phyloP scores from a whole-genome alignment of 108 stramenopile species.

The Aurantiochytrium sp. region DNA sequence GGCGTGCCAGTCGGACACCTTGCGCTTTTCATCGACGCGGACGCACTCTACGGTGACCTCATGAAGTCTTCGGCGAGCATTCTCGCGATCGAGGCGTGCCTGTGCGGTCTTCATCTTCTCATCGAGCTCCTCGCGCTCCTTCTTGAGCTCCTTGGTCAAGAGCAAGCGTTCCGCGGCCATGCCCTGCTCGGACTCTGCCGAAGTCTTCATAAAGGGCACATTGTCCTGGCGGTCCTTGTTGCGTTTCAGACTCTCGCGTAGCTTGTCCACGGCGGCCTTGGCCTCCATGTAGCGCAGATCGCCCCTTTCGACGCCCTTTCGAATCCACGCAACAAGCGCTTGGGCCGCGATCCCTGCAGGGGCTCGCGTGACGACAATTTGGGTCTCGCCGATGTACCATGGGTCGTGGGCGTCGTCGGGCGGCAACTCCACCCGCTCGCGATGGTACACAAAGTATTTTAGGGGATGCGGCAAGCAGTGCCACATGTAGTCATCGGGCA shows the following conservation, averaged over 20 bases:
- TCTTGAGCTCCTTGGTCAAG: background rate
- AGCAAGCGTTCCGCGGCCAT: background rate
- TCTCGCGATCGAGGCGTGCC: background rate
- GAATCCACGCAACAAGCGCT: background rate
- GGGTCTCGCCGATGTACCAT: constrained; percentile 8
- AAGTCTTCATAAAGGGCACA: constrained; percentile 14
- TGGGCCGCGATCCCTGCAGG: background rate
- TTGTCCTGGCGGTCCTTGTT: background rate
- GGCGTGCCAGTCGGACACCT: background rate
- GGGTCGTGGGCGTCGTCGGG: constrained; percentile 22
- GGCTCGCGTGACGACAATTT: background rate
- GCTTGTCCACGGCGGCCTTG: background rate
- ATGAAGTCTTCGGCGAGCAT: background rate
- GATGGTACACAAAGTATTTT: background rate
- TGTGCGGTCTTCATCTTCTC: background rate
- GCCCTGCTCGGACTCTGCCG: background rate
- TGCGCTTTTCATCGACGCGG: background rate
- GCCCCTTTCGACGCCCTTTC: background rate
- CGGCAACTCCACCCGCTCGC: background rate
- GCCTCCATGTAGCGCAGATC: background rate
- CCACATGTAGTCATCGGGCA: background rate
- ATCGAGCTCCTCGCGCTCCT: background rate
- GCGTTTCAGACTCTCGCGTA: background rate
- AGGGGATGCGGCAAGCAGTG: background rate
- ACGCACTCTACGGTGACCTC: background rate